phyloP scores from a whole-genome alignment of 768 basidiomycete species.

The Podaxis pistillaris region DNA sequence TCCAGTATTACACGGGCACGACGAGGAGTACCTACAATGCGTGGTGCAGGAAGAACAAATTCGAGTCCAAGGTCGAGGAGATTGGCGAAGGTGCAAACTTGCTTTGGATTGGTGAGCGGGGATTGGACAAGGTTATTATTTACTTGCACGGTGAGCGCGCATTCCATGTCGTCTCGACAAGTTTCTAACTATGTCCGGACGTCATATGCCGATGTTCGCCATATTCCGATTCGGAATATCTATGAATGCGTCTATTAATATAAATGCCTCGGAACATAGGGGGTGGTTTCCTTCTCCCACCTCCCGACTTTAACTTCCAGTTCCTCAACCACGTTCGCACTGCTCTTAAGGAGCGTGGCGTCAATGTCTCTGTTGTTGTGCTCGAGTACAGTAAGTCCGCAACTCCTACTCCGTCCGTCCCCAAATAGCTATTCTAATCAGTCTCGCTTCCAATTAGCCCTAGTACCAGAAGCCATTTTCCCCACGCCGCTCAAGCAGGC shows the following conservation, averaged over 20 bases:
- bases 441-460: constrained; percentile 18
- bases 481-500: constrained; percentile 30
- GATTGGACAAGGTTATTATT: constrained; percentile 19
- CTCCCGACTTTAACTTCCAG: constrained; percentile 7
- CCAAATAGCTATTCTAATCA: not conserved
- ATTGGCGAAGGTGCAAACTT: constrained; percentile 17
- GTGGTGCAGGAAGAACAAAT: not conserved
- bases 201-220: not conserved
- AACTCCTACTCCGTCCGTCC: not conserved
- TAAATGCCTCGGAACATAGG: constrained; percentile 7
- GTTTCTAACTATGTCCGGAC: not conserved
- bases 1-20: not conserved
- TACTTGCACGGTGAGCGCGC: constrained; percentile 19
- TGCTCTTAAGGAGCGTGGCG: constrained; percentile 14
- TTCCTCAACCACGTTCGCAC: constrained; percentile 14
- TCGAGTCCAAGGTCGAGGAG: constrained; percentile 4
- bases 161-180: not conserved
- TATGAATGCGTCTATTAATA: not conserved
- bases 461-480: constrained; percentile 25
- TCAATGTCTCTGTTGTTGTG: constrained; percentile 17
- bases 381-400: constrained; percentile 20
- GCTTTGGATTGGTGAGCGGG: constrained; percentile 18
- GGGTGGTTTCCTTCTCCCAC: constrained; percentile 18
- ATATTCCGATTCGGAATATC: not conserved
- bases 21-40: not conserved